These are phyloP conservation scores for Durusdinium trenchii DNA, from an alignment of 73 alveolate genomes.

Conservation along the genomic window DNA sequence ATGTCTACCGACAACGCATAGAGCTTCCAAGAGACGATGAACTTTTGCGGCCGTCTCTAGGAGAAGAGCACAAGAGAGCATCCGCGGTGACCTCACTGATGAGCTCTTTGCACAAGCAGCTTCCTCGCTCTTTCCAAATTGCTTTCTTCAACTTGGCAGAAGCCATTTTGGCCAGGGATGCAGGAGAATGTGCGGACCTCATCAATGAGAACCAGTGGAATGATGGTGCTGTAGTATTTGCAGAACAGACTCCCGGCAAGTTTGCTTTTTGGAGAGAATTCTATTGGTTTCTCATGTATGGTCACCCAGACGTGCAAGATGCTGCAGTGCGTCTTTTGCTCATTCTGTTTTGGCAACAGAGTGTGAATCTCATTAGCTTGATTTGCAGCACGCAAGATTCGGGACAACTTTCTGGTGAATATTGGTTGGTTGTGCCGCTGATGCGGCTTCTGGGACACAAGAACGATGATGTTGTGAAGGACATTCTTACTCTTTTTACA, in stretches of 20 bases:
- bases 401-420: conserved; percentile 36
- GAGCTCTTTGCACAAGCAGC: conserved; percentile 44
- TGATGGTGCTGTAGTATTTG: conserved; percentile 60
- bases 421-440: conserved; percentile 40
- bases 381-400: conserved; percentile 18
- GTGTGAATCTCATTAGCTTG: conserved; percentile 35
- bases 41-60: conserved; percentile 27
- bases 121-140: conserved; percentile 55
- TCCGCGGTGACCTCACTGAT: conserved; percentile 47
- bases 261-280: conserved; percentile 82
- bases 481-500: conserved; percentile 30
- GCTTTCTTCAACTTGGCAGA: conserved; percentile 70
- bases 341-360: conserved; percentile 77
- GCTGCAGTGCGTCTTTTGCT: conserved; percentile 60
- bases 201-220: conserved; percentile 71
- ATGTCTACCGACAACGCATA: conserved; percentile 67
- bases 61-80: conserved; percentile 77
- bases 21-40: conserved; percentile 72
- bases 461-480: conserved; percentile 52
- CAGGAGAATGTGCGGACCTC: conserved; percentile 46
- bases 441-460: conserved; percentile 61
- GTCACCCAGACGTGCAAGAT: conserved; percentile 86
- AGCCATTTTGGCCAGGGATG: conserved; percentile 82
- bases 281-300: conserved; percentile 73
- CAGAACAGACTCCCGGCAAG: conserved; percentile 54